phyloP scores from a whole-genome alignment of 371 early-diverging fungal genomes.

The Rhizopus stolonifer region DNA sequence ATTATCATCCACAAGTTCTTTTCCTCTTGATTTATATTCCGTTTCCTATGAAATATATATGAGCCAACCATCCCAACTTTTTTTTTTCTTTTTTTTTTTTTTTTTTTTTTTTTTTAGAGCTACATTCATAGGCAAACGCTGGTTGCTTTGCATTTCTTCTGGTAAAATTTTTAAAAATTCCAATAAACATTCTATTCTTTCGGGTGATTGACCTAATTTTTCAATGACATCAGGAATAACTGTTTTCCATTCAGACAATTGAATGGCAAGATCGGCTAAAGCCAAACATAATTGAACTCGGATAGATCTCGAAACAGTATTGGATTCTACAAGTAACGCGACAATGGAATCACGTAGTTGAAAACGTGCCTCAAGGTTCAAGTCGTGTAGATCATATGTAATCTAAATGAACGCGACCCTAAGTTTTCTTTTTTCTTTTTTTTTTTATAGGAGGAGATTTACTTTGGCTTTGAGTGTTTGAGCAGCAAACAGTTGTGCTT shows the following conservation, averaged over 20 bases:
- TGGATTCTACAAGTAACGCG: conserved; percentile 47
- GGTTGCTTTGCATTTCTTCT: conserved; percentile 78
- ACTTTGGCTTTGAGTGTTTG: conserved; percentile 94
- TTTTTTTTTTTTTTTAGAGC: conserved; percentile 2
- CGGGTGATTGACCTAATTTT: conserved; percentile 58
- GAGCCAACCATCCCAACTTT: too few relatives aligned
- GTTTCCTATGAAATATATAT: conserved; percentile 48
- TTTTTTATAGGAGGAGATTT: conserved; percentile 1
- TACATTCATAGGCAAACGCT: conserved; percentile 64
- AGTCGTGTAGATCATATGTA: conserved; percentile 74
- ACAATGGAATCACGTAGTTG: conserved; percentile 84
- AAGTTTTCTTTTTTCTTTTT: neutral
- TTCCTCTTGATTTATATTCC: conserved; percentile 58
- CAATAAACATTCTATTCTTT: conserved; percentile 62
- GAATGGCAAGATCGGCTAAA: conserved; percentile 85
- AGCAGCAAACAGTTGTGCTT: conserved; percentile 84
- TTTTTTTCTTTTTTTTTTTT: conserved; percentile 2
- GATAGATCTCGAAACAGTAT: conserved; percentile 61
- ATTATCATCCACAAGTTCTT: conserved; percentile 64
- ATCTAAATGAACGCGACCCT: conserved; percentile 50
- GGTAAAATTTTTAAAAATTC: conserved; percentile 86
- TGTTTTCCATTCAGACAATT: conserved; percentile 79
- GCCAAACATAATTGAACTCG: conserved; percentile 82
- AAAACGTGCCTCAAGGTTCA: conserved; percentile 62
- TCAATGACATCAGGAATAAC: conserved; percentile 70